Percentiles rank a stretch among this genome's conserved stretches.
phyloP scores from a whole-genome alignment of 2,329 filamentous ascomycete species.

The Basipetospora chlamydospora region DNA sequence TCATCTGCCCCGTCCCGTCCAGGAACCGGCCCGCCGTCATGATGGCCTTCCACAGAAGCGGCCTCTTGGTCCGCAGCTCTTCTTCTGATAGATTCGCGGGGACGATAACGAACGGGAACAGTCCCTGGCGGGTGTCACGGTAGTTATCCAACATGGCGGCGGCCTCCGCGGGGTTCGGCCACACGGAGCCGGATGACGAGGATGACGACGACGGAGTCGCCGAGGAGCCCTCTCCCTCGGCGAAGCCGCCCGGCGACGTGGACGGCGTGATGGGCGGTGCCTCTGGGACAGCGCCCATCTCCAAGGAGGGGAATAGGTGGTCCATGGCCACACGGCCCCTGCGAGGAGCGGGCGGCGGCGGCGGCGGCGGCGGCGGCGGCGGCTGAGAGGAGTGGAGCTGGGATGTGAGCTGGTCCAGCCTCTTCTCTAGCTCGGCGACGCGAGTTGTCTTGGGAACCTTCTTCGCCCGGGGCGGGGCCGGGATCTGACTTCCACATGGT shows the following conservation, averaged over 20 bases:
- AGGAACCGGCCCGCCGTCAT: conserved; percentile 29
- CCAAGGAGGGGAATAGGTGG: conserved; percentile 7
- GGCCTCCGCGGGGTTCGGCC: conserved; percentile 27
- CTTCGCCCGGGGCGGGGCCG: conserved; percentile 31
- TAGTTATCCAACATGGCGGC: conserved; percentile 23
- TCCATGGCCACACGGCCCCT: background rate
- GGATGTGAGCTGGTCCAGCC: conserved; percentile 32
- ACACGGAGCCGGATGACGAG: conserved; percentile 18
- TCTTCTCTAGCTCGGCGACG: conserved; percentile 34
- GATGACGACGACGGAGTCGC: no score
- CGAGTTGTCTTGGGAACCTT: conserved; percentile 31
- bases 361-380: background rate
- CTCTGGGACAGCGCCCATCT: background rate
- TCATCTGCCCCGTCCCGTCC: conserved; percentile 27
- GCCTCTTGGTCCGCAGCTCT: conserved; percentile 22
- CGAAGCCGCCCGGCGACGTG: background rate
- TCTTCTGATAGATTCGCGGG: conserved; percentile 20
- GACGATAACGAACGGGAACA: conserved; percentile 32
- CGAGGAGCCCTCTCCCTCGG: background rate
- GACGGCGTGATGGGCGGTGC: background rate
- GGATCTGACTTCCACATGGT: conserved; percentile 29
- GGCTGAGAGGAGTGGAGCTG: conserved; percentile 20
- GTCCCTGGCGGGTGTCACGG: conserved; percentile 15
- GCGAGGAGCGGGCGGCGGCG: background rate
- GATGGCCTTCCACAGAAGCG: conserved; percentile 33